Percentiles rank a stretch among this genome's conserved stretches.
Conservation (phyloP, 257 asterid genomes). For the Striga asiatica region DNA sequence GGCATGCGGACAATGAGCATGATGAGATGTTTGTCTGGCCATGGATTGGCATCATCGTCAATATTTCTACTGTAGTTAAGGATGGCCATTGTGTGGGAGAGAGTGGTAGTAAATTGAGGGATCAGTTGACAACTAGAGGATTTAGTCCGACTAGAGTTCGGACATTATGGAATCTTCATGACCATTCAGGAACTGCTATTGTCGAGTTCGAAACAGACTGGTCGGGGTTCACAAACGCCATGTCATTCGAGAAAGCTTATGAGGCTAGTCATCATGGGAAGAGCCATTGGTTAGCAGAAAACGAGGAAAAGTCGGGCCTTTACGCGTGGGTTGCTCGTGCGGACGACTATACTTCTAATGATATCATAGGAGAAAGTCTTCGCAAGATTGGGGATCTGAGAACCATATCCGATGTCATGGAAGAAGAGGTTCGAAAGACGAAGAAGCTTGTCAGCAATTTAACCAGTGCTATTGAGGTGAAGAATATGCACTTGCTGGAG, state of each 20-base stretch:
- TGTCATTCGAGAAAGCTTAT: slow-evolving; percentile 65
- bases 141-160: slow-evolving; percentile 69
- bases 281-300: slow-evolving; percentile 46
- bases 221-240: slow-evolving; percentile 70
- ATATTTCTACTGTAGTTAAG: slow-evolving; percentile 43
- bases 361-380: slow-evolving; percentile 62
- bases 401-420: slow-evolving; percentile 64
- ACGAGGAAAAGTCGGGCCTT: slow-evolving; percentile 29
- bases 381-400: slow-evolving; percentile 77
- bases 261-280: slow-evolving; percentile 63
- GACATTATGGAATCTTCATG: slow-evolving; percentile 64
- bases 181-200: slow-evolving; percentile 76
- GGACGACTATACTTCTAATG: slow-evolving; percentile 54
- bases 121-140: slow-evolving; percentile 39
- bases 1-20: slow-evolving; percentile 44
- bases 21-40: slow-evolving; percentile 94
- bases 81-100: slow-evolving; percentile 60
- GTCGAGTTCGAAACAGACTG: slow-evolving; percentile 79
- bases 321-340: slow-evolving; percentile 91
- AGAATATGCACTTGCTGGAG: slow-evolving; percentile 56
- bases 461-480: slow-evolving; percentile 56
- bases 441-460: slow-evolving; percentile 56
- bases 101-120: slow-evolving; percentile 75
- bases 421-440: slow-evolving; percentile 68
- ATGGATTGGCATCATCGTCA: slow-evolving; percentile 71